Evolutionary conservation across 805 yeast species (phyloP).

Genomic region (Myxozyma neotropica): DNA sequence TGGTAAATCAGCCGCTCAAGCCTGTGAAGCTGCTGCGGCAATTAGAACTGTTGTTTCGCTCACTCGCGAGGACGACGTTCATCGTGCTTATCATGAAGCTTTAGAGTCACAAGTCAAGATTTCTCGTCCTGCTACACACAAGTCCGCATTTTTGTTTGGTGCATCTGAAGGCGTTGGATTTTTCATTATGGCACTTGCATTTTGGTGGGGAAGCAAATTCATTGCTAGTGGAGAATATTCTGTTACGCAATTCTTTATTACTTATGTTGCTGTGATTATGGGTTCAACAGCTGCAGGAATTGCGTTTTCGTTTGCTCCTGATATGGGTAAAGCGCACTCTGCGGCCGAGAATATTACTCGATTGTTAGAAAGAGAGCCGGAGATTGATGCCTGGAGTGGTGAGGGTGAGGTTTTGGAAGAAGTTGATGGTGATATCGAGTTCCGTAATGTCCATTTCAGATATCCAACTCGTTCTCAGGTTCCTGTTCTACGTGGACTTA

Average conservation of each 20-base stretch:
- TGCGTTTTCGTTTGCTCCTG: constrained; percentile 48
- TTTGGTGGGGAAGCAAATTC: constrained; percentile 49
- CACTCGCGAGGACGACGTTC: constrained; percentile 48
- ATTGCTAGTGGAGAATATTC: constrained; percentile 41
- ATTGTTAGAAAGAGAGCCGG: constrained; percentile 42
- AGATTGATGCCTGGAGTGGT: constrained; percentile 42
- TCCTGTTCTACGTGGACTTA: constrained; percentile 37
- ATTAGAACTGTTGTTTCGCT: constrained; percentile 49
- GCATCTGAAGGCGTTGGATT: constrained; percentile 47
- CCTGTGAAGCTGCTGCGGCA: constrained; percentile 47
- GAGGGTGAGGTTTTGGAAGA: constrained; percentile 32
- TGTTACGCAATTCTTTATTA: constrained; percentile 45
- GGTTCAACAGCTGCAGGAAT: constrained; percentile 50
- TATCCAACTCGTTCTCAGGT: constrained; percentile 41
- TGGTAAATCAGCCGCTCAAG: constrained; percentile 47
- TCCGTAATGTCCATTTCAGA: constrained; percentile 45
- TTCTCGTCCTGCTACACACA: constrained; percentile 14
- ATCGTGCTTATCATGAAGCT: constrained; percentile 37
- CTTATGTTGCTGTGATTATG: constrained; percentile 45
- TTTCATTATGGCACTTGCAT: constrained; percentile 47
- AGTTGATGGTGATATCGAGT: constrained; percentile 56
- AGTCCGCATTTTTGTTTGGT: constrained; percentile 24
- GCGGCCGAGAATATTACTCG: constrained; percentile 44
- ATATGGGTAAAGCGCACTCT: constrained; percentile 48
- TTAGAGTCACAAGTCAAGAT: constrained; percentile 23